Evolutionary conservation across 208 protist genomes (phyloP).

Genomic region (Trypanosomatidae sp.): DNA sequence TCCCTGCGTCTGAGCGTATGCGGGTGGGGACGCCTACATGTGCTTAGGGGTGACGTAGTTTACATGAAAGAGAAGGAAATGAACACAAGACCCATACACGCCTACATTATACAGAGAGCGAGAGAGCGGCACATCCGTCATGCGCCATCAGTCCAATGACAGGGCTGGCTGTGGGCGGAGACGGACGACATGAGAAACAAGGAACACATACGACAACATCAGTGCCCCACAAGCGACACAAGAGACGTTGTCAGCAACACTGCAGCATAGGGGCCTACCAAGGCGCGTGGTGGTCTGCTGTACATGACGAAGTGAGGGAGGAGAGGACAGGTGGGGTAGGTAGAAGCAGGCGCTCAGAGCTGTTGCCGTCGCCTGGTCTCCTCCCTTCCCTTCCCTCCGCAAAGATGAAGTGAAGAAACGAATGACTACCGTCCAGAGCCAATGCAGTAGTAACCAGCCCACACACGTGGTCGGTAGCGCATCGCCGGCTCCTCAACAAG

Average conservation of each 20-base stretch:
- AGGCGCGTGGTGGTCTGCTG: not conserved
- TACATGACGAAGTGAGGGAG: constrained; percentile 9
- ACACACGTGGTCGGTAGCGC: constrained; percentile 72
- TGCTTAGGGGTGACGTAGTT: constrained; percentile 10
- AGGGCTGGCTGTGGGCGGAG: not conserved
- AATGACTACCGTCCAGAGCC: constrained; percentile 51
- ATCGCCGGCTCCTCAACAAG: constrained; percentile 56
- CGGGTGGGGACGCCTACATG: not conserved
- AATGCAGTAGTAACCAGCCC: constrained; percentile 86
- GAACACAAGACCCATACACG: not conserved
- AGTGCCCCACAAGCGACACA: not conserved
- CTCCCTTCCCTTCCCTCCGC: not conserved
- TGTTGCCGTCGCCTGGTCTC: not conserved
- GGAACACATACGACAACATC: not conserved
- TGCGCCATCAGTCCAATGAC: not conserved
- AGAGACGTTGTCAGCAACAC: not conserved
- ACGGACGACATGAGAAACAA: not conserved
- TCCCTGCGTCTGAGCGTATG: not conserved
- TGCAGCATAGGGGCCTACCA: not conserved
- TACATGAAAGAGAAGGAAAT: constrained; percentile 7
- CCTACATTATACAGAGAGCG: not conserved
- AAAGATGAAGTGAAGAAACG: not conserved
- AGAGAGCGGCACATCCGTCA: not conserved
- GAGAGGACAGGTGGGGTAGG: constrained; percentile 2
- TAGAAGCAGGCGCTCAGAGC: not conserved